Conservation (phyloP, 805 yeast genomes). For the Zygoascus flipseniorum region DNA sequence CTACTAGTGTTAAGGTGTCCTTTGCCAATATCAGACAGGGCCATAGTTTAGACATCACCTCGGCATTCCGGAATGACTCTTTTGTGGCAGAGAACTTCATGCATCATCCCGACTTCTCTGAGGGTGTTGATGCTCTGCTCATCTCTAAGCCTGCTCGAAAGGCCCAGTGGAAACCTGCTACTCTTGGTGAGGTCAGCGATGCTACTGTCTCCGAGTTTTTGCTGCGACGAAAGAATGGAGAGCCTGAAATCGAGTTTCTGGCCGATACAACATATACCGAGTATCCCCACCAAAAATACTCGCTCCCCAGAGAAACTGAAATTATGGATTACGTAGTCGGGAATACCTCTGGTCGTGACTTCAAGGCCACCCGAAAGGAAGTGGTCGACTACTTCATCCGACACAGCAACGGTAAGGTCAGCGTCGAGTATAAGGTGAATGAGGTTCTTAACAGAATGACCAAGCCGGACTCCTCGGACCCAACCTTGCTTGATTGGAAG, state of each 20-base stretch:
- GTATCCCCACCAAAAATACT: conserved; percentile 56
- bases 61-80: conserved; percentile 67
- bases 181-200: conserved; percentile 30
- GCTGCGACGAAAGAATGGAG: conserved; percentile 19
- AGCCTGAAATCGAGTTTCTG: conserved; percentile 23
- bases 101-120: conserved; percentile 43
- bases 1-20: conserved; percentile 68
- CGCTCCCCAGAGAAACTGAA: conserved; percentile 67
- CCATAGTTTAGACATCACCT: conserved; percentile 45
- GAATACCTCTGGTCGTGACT: conserved; percentile 55
- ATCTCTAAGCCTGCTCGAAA: conserved; percentile 49
- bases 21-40: conserved; percentile 61
- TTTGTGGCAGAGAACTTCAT: conserved; percentile 70
- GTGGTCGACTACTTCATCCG: conserved; percentile 54
- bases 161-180: conserved; percentile 44
- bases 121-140: conserved; percentile 34
- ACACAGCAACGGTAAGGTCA: conserved; percentile 42
- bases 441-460: conserved; percentile 54
- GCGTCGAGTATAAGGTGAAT: conserved; percentile 53
- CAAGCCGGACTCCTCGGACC: conserved; percentile 34
- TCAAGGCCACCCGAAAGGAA: conserved; percentile 60
- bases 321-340: conserved; percentile 63
- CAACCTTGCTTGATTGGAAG: conserved; percentile 41
- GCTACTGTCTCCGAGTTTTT: conserved; percentile 23
- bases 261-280: conserved; percentile 36